Evolutionary conservation across 2,329 filamentous ascomycete species (phyloP).

Genomic region (Colletotrichum lini): DNA sequence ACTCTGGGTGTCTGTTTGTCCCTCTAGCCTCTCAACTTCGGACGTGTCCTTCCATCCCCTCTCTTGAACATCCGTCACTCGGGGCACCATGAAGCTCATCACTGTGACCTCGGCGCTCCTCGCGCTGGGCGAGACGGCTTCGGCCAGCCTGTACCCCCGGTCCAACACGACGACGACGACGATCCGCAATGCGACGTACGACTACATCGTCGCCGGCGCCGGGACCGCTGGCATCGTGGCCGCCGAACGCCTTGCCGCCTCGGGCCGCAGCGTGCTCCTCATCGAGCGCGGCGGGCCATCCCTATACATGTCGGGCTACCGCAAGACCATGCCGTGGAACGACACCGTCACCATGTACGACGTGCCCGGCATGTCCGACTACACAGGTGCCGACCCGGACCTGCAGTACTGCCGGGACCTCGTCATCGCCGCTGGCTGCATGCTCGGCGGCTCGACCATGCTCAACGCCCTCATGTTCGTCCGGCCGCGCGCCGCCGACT

Average conservation of each 20-base stretch:
- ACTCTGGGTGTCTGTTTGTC: not conserved
- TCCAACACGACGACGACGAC: constrained; percentile 29
- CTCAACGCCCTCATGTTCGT: constrained; percentile 49
- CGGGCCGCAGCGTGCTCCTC: constrained; percentile 42
- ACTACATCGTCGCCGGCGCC: constrained; percentile 43
- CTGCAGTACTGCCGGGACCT: constrained; percentile 48
- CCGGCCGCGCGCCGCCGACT: constrained; percentile 41
- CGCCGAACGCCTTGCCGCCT: constrained; percentile 40
- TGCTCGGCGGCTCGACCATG: constrained; percentile 51
- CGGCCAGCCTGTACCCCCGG: constrained; percentile 13
- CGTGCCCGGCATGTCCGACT: constrained; percentile 43
- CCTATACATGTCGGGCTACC: constrained; percentile 41
- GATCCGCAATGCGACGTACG: constrained; percentile 39
- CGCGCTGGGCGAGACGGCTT: constrained; percentile 26
- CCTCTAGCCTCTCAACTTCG: constrained; percentile 1
- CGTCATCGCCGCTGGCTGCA: constrained; percentile 48
- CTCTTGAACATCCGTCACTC: not conserved
- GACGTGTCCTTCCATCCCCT: not conserved
- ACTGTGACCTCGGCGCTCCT: constrained; percentile 31
- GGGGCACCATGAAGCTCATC: constrained; percentile 34
- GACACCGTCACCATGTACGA: constrained; percentile 45
- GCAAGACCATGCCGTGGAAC: constrained; percentile 47
- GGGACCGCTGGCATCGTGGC: constrained; percentile 42
- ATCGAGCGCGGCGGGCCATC: constrained; percentile 37
- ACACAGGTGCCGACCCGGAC: constrained; percentile 26